Base-by-base conservation (phyloP, 768 basidiomycete species). In the Tremella fuciformis region DNA sequence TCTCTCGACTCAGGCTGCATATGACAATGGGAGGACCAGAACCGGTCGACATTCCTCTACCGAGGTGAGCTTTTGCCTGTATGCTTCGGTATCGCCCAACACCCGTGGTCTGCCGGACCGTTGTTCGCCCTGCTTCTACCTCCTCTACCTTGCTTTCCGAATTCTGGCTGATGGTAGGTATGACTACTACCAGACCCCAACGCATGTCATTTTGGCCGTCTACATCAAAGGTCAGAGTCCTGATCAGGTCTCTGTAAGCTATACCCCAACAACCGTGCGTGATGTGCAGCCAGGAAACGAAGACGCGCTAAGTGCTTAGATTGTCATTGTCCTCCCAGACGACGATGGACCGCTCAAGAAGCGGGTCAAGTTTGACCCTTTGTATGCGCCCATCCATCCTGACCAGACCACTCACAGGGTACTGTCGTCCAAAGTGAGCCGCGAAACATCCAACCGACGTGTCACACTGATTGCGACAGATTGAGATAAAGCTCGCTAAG, bases 401-500 rank as follows among this genome's bases (percentile, higher is more conserved):
- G 80, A 80, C 26, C 79, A 80, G 57, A 84, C 85, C 65, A 80
- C 81, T 22, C 87, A 79, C 73, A 84, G 84, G 11, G 84, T 93
- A 16, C 84, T 89, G 19, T 88, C 86, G 71, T 85, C 91, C 67
- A 97, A 97, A 77, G 75, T 71, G 25, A 46, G 67, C 40, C 40
- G 18, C 0, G 37, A 8, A 34, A 22, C 22, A 15, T 7, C n/a
- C 16, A n/a, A 22, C 34, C 50, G 13, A 9, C 8, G 26, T 18
- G 2, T 21, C 15, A 16, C 44, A 41, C 56, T 57, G 50, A 50
- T 11, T 24, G 25, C 19, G 18, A 13, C 58, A 77, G 75, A 82
- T 97, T 55, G 94, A 99, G 77, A 76, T 97, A 53, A 83, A 83
- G 19, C 80, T 99, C 24, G 79, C 71, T 46, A 97, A 98, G 79